Evolutionary conservation across 257 asterid genomes (phyloP).

Genomic region (Thymus quinquecostatus): DNA sequence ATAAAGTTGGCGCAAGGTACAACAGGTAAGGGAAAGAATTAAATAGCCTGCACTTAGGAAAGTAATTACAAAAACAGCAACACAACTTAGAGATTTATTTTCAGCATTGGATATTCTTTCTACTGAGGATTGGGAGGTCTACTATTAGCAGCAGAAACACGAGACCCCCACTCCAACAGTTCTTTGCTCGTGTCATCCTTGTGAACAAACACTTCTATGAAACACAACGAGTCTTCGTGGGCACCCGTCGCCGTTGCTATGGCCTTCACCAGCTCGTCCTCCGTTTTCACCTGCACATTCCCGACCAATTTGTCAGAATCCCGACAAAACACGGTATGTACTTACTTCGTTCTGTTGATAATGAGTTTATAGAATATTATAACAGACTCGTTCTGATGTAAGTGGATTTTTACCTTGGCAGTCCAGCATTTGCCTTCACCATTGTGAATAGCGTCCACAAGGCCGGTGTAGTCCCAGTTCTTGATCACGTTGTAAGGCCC

Average conservation of each 20-base stretch:
- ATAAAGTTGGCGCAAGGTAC: too few relatives aligned
- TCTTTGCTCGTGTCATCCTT: conserved; percentile 59
- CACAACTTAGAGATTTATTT: not conserved
- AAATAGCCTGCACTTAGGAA: not conserved
- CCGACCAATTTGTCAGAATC: not conserved
- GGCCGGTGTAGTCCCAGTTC: conserved; percentile 61
- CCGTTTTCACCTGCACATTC: conserved; percentile 46
- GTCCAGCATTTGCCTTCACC: conserved; percentile 68
- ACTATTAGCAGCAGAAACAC: conserved; percentile 54
- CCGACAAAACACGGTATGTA: not conserved
- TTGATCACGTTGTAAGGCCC: conserved; percentile 65
- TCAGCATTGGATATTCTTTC: not conserved
- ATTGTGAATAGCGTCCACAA: conserved; percentile 60
- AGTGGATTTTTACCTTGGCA: conserved; percentile 40
- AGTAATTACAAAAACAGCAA: not conserved
- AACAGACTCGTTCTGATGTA: too few relatives aligned
- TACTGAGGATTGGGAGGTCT: conserved; percentile 57
- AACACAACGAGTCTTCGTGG: conserved; percentile 48
- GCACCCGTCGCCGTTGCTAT: conserved; percentile 42
- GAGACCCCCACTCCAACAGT: conserved; percentile 58
- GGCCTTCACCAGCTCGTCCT: conserved; percentile 50
- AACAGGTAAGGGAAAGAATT: too few relatives aligned
- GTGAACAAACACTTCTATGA: conserved; percentile 51
- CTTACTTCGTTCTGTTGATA: too few relatives aligned
- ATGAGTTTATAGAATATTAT: too few relatives aligned